A percentile compares a stretch with the other conserved stretches of the same genome.
Conservation (phyloP, 306 rosid species). For the Prunus mume region DNA sequence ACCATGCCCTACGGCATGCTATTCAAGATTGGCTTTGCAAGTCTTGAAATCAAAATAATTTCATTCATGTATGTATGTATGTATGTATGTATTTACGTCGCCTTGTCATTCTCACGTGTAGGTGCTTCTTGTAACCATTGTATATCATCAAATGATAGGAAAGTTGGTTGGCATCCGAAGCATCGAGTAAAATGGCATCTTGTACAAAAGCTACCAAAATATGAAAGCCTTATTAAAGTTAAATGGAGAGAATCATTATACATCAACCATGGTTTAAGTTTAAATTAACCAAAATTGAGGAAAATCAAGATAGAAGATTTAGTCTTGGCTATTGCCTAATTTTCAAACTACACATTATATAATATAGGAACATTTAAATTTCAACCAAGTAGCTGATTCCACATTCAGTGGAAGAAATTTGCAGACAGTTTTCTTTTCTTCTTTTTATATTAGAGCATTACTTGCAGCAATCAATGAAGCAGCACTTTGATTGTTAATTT, state of each 20-base stretch:
- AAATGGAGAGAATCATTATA: background rate
- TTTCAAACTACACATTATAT: background rate
- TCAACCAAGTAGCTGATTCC: background rate
- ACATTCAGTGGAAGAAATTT: background rate
- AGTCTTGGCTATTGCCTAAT: background rate
- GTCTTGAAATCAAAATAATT: conserved; percentile 30
- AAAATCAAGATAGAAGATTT: background rate
- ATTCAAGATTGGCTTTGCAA: conserved; percentile 94
- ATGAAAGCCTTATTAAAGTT: background rate
- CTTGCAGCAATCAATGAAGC: conserved; percentile 53
- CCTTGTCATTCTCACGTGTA: background rate
- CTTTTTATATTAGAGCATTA: background rate
- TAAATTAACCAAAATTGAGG: background rate
- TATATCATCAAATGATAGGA: background rate
- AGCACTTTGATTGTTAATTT: conserved; percentile 33
- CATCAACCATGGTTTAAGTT: background rate
- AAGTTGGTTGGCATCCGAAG: background rate
- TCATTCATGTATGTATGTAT: conserved; percentile 1
- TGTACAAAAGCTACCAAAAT: background rate
- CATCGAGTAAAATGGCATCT: background rate
- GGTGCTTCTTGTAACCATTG: background rate
- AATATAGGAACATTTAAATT: background rate
- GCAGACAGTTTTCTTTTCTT: background rate
- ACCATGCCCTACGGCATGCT: conserved; percentile 66
- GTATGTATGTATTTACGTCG: background rate